phyloP scores from a whole-genome alignment of 345 rosid species.

The Acer saccharum region DNA sequence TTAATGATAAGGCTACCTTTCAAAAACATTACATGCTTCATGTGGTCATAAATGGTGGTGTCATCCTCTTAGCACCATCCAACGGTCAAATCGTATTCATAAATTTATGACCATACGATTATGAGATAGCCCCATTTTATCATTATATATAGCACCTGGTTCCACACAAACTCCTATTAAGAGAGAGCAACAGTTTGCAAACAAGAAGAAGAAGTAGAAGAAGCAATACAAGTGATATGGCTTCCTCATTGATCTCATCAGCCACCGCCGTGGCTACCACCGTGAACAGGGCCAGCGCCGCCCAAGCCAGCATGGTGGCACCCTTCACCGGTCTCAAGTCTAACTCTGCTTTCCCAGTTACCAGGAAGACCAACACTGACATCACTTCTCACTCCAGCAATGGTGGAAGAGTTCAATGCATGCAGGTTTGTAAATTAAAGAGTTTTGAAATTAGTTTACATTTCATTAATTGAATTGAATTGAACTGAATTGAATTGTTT shows the following conservation, averaged over 20 bases:
- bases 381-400: conserved; percentile 51
- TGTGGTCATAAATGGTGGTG: conserved; percentile 22
- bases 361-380: conserved; percentile 42
- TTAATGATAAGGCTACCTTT: conserved; percentile 27
- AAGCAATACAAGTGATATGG: conserved; percentile 45
- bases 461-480: too few relatives aligned
- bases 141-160: conserved; percentile 40
- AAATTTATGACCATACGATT: conserved; percentile 34
- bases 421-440: conserved; percentile 28
- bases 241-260: conserved; percentile 58
- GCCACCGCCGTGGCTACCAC: conserved; percentile 47
- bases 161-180: not conserved
- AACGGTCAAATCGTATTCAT: conserved; percentile 30
- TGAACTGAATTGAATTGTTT: too few relatives aligned
- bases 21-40: not conserved
- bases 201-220: conserved; percentile 7
- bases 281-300: conserved; percentile 41
- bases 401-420: conserved; percentile 52
- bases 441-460: too few relatives aligned
- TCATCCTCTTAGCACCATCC: conserved; percentile 25
- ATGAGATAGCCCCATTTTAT: not conserved
- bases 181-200: not conserved
- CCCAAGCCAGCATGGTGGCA: conserved; percentile 53
- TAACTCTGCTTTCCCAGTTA: conserved; percentile 40
- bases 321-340: conserved; percentile 58